Conservation (phyloP, 2,329 filamentous ascomycete genomes). For the Sordariomycetes sp. region DNA sequence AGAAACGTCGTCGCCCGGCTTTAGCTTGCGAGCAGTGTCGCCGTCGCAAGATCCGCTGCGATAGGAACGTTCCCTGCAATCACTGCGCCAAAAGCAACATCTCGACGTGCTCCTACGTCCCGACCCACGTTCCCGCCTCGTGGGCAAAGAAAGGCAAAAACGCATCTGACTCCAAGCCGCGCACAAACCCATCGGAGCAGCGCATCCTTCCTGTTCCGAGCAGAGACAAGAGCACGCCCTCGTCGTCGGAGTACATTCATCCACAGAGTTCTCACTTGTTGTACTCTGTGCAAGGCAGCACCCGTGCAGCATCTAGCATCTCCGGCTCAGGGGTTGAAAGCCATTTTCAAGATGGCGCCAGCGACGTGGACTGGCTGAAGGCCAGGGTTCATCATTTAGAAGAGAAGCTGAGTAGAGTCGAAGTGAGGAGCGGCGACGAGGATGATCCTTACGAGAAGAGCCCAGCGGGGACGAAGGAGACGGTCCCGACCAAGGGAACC, state of each 20-base stretch:
- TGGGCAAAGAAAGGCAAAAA: slow-evolving; percentile 10
- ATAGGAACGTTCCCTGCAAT: slow-evolving; percentile 48
- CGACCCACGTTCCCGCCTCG: slow-evolving; percentile 21
- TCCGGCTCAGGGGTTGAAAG: background rate
- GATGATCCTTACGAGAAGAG: slow-evolving; percentile 10
- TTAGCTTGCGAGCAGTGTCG: slow-evolving; percentile 34
- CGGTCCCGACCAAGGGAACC: slow-evolving; percentile 17
- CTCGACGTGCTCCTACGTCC: slow-evolving; percentile 42
- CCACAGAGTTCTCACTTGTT: background rate
- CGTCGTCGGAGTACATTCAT: background rate
- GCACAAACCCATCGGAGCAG: background rate
- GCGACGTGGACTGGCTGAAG: slow-evolving; percentile 4
- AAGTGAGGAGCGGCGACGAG: slow-evolving; percentile 6
- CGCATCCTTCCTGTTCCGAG: background rate
- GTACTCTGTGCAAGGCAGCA: background rate
- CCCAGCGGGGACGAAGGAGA: slow-evolving; percentile 2
- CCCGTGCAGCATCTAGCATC: background rate
- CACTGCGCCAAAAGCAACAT: slow-evolving; percentile 49
- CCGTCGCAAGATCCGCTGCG: slow-evolving; percentile 52
- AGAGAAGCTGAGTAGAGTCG: slow-evolving; percentile 3
- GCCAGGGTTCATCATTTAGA: slow-evolving; percentile 4
- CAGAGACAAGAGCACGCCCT: too few relatives aligned
- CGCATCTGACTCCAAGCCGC: background rate
- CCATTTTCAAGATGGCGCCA: too few relatives aligned
- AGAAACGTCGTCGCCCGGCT: slow-evolving; percentile 4